These are phyloP conservation scores for Talaromyces proteolyticus DNA, from an alignment of 495 filamentous ascomycete genomes.

Conservation along the genomic window DNA sequence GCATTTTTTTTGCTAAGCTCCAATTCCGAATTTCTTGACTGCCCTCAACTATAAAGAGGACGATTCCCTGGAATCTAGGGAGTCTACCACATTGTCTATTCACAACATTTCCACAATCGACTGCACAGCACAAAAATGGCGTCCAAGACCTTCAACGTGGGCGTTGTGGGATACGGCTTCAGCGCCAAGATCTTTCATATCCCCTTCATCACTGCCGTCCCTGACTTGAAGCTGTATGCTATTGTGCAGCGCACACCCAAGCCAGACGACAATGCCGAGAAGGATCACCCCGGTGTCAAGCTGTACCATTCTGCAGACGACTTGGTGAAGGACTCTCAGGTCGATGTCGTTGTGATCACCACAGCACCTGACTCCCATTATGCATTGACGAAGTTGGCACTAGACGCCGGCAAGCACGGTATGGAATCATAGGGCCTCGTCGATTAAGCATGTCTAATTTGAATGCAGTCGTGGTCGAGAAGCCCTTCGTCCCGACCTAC, in stretches of 20 bases:
- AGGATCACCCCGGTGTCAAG: slow-evolving; percentile 62
- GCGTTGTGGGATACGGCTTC: slow-evolving; percentile 63
- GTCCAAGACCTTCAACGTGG: slow-evolving; percentile 49
- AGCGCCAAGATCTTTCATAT: slow-evolving; percentile 90
- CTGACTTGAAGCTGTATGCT: slow-evolving; percentile 63
- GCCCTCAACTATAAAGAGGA: too few species aligned
- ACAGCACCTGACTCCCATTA: slow-evolving; percentile 76
- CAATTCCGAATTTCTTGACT: too few species aligned
- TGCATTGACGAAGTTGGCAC: slow-evolving; percentile 53
- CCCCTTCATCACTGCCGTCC: slow-evolving; percentile 65
- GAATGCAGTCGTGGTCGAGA: slow-evolving; percentile 66
- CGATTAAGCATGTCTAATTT: background rate
- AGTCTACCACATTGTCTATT: too few species aligned
- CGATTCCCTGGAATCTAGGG: too few species aligned
- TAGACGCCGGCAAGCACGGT: slow-evolving; percentile 74
- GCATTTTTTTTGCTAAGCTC: slow-evolving; percentile 2
- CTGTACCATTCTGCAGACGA: slow-evolving; percentile 55
- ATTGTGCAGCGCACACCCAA: slow-evolving; percentile 75
- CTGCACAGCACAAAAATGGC: too few species aligned
- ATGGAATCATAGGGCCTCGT: background rate
- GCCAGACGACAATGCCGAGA: slow-evolving; percentile 53
- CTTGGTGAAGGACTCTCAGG: slow-evolving; percentile 56
- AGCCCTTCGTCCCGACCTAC: slow-evolving; percentile 75
- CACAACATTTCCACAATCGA: too few species aligned
- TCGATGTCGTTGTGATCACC: slow-evolving; percentile 70